phyloP scores from a whole-genome alignment of 2,329 filamentous ascomycete species.

The Thelonectria discophora region DNA sequence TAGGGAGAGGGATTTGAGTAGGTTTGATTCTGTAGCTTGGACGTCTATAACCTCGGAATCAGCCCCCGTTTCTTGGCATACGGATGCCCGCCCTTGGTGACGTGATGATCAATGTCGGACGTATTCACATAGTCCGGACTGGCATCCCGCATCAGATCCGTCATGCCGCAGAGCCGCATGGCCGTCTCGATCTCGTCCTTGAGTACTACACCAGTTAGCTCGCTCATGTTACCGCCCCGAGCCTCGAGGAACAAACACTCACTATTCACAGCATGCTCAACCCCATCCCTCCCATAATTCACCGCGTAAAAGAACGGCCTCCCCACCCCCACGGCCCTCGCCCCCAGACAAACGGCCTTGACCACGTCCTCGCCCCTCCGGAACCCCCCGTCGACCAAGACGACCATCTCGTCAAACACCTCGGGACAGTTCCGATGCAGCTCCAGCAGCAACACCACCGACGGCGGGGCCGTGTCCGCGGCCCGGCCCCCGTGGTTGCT shows the following conservation, averaged over 20 bases:
- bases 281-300: slow-evolving; percentile 67
- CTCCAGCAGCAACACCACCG: slow-evolving; percentile 69
- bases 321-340: slow-evolving; percentile 70
- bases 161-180: slow-evolving; percentile 61
- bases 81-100: slow-evolving; percentile 12
- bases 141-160: slow-evolving; percentile 19
- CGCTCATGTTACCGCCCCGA: no score
- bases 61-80: slow-evolving; percentile 4
- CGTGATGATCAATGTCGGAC: slow-evolving; percentile 8
- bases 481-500: slow-evolving; percentile 75
- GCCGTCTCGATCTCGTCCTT: slow-evolving; percentile 71
- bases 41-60: neutral
- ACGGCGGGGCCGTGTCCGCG: slow-evolving; percentile 60
- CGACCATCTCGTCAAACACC: slow-evolving; percentile 67
- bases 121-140: slow-evolving; percentile 17
- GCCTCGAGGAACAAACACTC: slow-evolving; percentile 41
- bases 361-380: slow-evolving; percentile 72
- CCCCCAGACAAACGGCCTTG: slow-evolving; percentile 72
- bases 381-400: slow-evolving; percentile 72
- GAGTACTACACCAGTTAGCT: slow-evolving; percentile 39
- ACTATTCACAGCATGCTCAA: slow-evolving; percentile 63
- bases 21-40: no score
- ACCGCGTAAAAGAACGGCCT: slow-evolving; percentile 68
- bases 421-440: slow-evolving; percentile 68
- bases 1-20: neutral